Conservation (phyloP, 208 protist species). For the Lotmaria passim region DNA sequence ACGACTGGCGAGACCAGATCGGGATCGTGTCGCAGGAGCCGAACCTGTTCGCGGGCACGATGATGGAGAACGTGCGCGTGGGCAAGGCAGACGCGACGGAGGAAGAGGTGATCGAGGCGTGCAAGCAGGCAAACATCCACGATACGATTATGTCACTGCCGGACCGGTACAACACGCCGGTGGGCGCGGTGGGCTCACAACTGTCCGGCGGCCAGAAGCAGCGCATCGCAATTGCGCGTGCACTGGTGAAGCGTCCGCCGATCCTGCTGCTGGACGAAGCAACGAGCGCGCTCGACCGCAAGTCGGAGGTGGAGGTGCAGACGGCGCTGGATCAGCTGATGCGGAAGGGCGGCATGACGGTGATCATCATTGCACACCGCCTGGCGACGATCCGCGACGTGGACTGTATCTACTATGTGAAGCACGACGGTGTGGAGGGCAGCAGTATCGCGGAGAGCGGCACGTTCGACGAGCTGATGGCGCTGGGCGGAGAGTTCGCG, state of each 20-base stretch:
- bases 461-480: slow-evolving; percentile 69
- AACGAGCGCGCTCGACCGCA: slow-evolving; percentile 79
- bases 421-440: slow-evolving; percentile 55
- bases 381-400: slow-evolving; percentile 83
- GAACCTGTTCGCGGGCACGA: slow-evolving; percentile 90
- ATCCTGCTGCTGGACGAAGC: slow-evolving; percentile 86
- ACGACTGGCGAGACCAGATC: slow-evolving; percentile 64
- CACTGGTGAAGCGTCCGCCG: slow-evolving; percentile 59
- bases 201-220: slow-evolving; percentile 77
- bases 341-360: slow-evolving; percentile 49
- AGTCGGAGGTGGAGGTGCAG: slow-evolving; percentile 79
- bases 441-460: slow-evolving; percentile 59
- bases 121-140: slow-evolving; percentile 54
- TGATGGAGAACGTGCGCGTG: slow-evolving; percentile 94
- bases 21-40: slow-evolving; percentile 86
- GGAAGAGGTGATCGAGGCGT: slow-evolving; percentile 63
- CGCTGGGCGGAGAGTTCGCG: slow-evolving; percentile 53
- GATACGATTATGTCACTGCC: slow-evolving; percentile 54
- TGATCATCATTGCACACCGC: slow-evolving; percentile 81
- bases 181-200: slow-evolving; percentile 65
- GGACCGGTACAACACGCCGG: slow-evolving; percentile 62
- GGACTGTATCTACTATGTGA: slow-evolving; percentile 84
- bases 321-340: slow-evolving; percentile 50
- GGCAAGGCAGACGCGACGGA: slow-evolving; percentile 50
- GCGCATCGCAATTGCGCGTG: slow-evolving; percentile 72